These are phyloP conservation scores for Verticillium nubilum DNA, from an alignment of 2,329 filamentous ascomycete genomes.

Conservation along the genomic window DNA sequence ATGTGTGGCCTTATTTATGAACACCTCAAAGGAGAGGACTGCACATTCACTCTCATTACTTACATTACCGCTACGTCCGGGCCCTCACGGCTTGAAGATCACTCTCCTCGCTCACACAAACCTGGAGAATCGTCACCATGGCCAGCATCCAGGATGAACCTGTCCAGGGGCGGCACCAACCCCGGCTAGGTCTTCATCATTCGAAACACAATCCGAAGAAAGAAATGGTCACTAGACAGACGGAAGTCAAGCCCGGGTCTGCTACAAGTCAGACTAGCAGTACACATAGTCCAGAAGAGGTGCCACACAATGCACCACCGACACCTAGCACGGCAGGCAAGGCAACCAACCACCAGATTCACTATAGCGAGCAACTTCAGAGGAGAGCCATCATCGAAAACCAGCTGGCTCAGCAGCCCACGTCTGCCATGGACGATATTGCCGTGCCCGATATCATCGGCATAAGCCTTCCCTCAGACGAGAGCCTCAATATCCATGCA, in stretches of 20 bases:
- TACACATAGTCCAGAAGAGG: neutral
- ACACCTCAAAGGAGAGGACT: too few species aligned
- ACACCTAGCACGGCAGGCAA: neutral
- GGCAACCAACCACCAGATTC: neutral
- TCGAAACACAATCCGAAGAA: conserved; percentile 9
- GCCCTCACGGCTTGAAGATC: too few species aligned
- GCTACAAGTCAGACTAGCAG: neutral
- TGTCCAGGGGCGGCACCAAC: neutral
- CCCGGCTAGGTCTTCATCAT: conserved; percentile 5
- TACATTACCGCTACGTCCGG: too few species aligned
- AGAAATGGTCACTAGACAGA: neutral
- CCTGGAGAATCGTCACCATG: neutral
- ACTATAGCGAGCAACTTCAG: neutral
- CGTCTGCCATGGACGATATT: neutral
- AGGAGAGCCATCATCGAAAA: too few species aligned
- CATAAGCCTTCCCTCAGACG: neutral
- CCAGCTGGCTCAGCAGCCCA: neutral
- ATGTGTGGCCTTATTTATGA: too few species aligned
- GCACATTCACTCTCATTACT: too few species aligned
- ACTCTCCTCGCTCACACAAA: too few species aligned
- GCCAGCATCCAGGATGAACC: neutral
- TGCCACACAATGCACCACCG: neutral
- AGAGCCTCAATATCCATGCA: neutral
- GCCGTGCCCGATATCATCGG: neutral
- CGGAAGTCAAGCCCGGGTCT: too few species aligned